A percentile compares a stretch with the other conserved stretches of the same genome.
phyloP scores from a whole-genome alignment of 2,329 filamentous ascomycete species.

The Claviceps purpurea region DNA sequence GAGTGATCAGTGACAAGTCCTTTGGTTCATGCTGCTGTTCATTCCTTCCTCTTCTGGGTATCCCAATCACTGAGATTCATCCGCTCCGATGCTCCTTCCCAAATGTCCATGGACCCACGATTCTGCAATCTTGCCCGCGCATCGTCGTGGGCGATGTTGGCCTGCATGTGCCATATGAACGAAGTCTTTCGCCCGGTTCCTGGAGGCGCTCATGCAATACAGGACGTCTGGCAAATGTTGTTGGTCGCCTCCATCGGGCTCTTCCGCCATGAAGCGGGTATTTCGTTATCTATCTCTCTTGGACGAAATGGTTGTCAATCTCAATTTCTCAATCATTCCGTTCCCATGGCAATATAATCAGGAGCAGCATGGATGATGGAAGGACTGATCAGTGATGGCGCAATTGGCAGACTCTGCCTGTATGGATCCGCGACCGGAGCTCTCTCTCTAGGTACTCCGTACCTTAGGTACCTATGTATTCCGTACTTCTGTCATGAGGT shows the following conservation, averaged over 20 bases:
- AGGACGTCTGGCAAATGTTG: background rate
- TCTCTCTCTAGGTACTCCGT: too few relatives aligned
- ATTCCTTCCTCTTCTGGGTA: background rate
- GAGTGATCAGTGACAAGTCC: background rate
- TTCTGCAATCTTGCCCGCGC: background rate
- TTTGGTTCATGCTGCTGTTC: background rate
- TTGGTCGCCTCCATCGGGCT: background rate
- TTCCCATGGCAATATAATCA: background rate
- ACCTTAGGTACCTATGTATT: too few relatives aligned
- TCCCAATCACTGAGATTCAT: background rate
- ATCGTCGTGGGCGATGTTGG: background rate
- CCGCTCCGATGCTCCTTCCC: background rate
- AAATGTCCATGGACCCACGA: background rate
- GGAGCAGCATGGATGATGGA: background rate
- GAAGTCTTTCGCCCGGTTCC: too few relatives aligned
- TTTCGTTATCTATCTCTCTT: background rate
- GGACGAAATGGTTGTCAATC: background rate
- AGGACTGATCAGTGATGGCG: conserved; percentile 3
- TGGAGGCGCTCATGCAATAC: too few relatives aligned
- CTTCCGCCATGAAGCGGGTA: background rate
- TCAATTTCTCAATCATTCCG: background rate
- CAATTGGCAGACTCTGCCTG: conserved; percentile 7
- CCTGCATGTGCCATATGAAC: too few relatives aligned
- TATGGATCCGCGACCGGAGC: background rate
- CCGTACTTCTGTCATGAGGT: too few relatives aligned